phyloP scores from a whole-genome alignment of 768 basidiomycete species.

The Lentinula raphanica region DNA sequence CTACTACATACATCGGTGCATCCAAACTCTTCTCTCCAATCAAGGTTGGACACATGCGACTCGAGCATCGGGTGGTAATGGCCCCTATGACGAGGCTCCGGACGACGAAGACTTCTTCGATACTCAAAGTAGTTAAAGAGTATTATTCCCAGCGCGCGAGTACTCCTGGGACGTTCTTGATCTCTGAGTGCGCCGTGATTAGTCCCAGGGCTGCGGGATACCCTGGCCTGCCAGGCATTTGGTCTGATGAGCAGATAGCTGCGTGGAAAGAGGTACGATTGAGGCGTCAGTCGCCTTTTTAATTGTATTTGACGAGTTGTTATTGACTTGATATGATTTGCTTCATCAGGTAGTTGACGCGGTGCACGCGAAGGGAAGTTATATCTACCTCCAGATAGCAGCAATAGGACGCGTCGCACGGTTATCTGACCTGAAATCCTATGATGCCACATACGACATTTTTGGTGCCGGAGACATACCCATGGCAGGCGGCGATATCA shows the following conservation, averaged over 20 bases:
- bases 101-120: conserved; percentile 16
- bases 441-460: conserved; percentile 14
- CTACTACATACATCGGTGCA: background rate
- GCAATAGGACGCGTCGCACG: conserved; percentile 33
- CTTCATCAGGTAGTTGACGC: conserved; percentile 35
- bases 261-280: conserved; percentile 4
- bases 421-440: conserved; percentile 12
- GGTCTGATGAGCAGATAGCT: conserved; percentile 28
- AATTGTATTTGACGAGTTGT: no score
- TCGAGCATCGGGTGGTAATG: conserved; percentile 27
- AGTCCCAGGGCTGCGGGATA: conserved; percentile 21
- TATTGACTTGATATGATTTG: background rate
- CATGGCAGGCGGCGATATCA: conserved; percentile 4
- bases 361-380: conserved; percentile 44
- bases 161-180: conserved; percentile 26
- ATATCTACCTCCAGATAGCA: conserved; percentile 43
- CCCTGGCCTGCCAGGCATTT: conserved; percentile 31
- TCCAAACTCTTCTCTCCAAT: conserved; percentile 23
- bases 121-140: conserved; percentile 15
- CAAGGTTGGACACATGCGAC: conserved; percentile 19
- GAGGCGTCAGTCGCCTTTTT: background rate
- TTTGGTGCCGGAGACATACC: conserved; percentile 18
- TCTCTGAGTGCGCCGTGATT: conserved; percentile 35
- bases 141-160: conserved; percentile 25
- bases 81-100: conserved; percentile 30